These are phyloP conservation scores for Wickerhamomyces tratensis DNA, from an alignment of 805 yeast species.

Conservation along the genomic window DNA sequence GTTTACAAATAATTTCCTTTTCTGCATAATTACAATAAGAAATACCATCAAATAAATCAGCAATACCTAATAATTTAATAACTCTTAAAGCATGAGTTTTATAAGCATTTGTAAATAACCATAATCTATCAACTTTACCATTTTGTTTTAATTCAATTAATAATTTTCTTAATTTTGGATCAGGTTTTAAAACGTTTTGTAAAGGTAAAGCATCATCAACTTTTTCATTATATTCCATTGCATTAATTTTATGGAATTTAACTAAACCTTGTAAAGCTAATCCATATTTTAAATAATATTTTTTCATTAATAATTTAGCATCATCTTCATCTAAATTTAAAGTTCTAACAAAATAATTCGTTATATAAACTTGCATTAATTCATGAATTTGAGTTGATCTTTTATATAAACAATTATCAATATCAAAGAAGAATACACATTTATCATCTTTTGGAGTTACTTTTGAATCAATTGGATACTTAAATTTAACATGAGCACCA, in stretches of 20 bases:
- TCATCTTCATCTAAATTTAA: constrained; percentile 58
- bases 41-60: constrained; percentile 90
- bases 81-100: constrained; percentile 83
- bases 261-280: constrained; percentile 87
- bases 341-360: constrained; percentile 62
- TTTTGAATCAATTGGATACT: constrained; percentile 14
- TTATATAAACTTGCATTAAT: constrained; percentile 80
- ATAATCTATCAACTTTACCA: constrained; percentile 59
- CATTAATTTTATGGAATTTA: constrained; percentile 59
- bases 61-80: constrained; percentile 69
- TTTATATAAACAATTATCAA: constrained; percentile 84
- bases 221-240: constrained; percentile 74
- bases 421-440: constrained; percentile 71
- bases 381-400: constrained; percentile 72
- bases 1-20: constrained; percentile 76
- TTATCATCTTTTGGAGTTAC: constrained; percentile 19
- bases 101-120: constrained; percentile 95
- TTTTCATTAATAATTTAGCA: constrained; percentile 61
- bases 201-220: constrained; percentile 93
- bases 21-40: constrained; percentile 78
- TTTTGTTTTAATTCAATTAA: constrained; percentile 30
- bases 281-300: constrained; percentile 82
- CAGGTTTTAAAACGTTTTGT: constrained; percentile 64
- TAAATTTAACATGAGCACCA: constrained; percentile 22
- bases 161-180: constrained; percentile 41